Base-by-base conservation (phyloP, 2,329 filamentous ascomycete species). In the Colletotrichum shisoi region DNA sequence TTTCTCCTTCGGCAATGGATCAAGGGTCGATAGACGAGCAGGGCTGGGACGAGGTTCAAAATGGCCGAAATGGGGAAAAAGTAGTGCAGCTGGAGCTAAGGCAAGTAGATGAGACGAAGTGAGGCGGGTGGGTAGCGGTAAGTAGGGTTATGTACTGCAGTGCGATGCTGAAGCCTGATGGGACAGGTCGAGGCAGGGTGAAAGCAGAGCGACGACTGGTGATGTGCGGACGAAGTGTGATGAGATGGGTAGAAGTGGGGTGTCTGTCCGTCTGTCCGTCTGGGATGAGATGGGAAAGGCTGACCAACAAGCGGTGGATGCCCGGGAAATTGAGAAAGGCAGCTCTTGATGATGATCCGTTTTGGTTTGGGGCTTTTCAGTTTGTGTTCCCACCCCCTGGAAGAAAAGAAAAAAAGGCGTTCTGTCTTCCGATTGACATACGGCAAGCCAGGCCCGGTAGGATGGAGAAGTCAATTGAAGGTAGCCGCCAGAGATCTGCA, bases 11-110 rank as follows among this genome's bases (percentile, higher is more conserved):
- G 37, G 52, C 59, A 24, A 63, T 45, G 44, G 21, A 52, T 40
- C 31, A 57, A 59, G 60, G 24, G 12, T 58, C 45, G 60, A 27
- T 57, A 45, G 63, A 44, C 42, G 54, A 7, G 24, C 40, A 49
- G 62, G 40, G 39, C 54, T 56, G 19, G 59, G 24, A 57, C 12
- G 42, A 44, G 40, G 42, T 46, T 46, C 54, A 46, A 37, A n/a
- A 57, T 57, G 27, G 27, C 45, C n/a, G 53, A 17, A 17, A 21
- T 11, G 12, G 42, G 54, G 19, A 19, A 46, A 46, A 46, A 37
- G n/a, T 37, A n/a, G 31, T 34, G 31, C 31, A 34, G 31, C 27
- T 31, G 11, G 19, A 45, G 27, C 19, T 15, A 40, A 59, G 57
- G 44, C 49, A 27, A 34, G 31, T 34, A 34, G 31, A 34, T 3